These are phyloP conservation scores for Dothideomycetidae sp. DNA, from an alignment of 2,329 filamentous ascomycete genomes.

Conservation along the genomic window DNA sequence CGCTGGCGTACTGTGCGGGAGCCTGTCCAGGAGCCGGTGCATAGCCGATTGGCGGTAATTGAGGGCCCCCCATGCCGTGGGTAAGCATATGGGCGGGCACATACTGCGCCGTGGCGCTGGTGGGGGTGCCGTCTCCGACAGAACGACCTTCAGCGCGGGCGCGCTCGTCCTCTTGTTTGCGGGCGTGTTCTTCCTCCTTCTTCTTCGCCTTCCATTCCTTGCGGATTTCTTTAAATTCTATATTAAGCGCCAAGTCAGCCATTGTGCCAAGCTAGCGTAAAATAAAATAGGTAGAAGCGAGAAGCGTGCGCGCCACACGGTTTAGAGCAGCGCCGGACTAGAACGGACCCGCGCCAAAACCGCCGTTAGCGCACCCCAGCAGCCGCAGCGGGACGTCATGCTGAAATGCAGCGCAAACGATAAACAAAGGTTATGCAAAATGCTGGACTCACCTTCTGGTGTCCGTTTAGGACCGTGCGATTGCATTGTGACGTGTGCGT, in stretches of 20 bases:
- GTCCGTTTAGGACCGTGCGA: conserved; percentile 89
- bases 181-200: conserved; percentile 89
- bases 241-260: too few species aligned
- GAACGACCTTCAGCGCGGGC: conserved; percentile 50
- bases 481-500: conserved; percentile 98
- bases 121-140: conserved; percentile 35
- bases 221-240: conserved; percentile 97
- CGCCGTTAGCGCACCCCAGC: neutral
- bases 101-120: conserved; percentile 37
- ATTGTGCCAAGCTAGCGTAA: too few species aligned
- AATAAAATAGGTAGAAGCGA: conserved; percentile 4
- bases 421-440: conserved; percentile 3
- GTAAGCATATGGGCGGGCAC: conserved; percentile 30
- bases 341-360: conserved; percentile 1
- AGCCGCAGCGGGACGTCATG: conserved; percentile 5
- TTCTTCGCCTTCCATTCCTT: conserved; percentile 99
- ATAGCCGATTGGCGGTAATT: conserved; percentile 39
- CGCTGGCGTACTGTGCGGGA: conserved; percentile 32
- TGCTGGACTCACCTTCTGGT: conserved; percentile 66
- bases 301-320: conserved; percentile 17
- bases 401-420: conserved; percentile 5
- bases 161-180: conserved; percentile 81
- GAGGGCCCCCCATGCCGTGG: conserved; percentile 32
- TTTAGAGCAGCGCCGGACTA: conserved; percentile 14
- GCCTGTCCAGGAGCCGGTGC: conserved; percentile 31